A percentile compares a stretch with the other conserved stretches of the same genome.
These are phyloP conservation scores for Papiliotrema nemorosa DNA, from an alignment of 1,284 basidiomycete species.

Conservation along the genomic window DNA sequence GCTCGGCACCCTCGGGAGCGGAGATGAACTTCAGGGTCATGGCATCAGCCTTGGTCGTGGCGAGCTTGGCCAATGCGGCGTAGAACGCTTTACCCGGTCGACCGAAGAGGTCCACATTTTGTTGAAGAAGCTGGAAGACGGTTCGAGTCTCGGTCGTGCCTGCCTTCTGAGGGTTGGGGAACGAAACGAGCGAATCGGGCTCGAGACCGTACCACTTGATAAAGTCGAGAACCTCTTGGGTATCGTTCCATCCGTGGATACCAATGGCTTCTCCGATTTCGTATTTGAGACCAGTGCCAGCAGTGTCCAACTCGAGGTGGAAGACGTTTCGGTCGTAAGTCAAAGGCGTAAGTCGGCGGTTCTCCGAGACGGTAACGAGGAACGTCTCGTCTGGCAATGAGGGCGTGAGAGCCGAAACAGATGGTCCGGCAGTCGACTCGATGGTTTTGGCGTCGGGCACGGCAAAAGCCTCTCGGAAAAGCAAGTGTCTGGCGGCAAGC, in stretches of 20 bases:
- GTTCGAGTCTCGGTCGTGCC: conserved; percentile 70
- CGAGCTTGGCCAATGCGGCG: conserved; percentile 75
- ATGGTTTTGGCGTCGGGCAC: conserved; percentile 53
- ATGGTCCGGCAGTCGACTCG: conserved; percentile 28
- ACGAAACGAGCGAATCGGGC: conserved; percentile 73
- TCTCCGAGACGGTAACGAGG: conserved; percentile 90
- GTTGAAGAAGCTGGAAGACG: conserved; percentile 91
- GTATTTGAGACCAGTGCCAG: conserved; percentile 90
- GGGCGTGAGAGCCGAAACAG: conserved; percentile 71
- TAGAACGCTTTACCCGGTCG: conserved; percentile 96
- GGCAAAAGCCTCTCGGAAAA: conserved; percentile 72
- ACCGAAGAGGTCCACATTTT: conserved; percentile 95
- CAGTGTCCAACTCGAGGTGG: conserved; percentile 93
- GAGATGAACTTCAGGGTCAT: conserved; percentile 89
- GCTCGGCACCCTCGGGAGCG: conserved; percentile 81
- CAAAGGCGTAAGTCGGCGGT: conserved; percentile 85
- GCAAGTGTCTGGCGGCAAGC: conserved; percentile 79
- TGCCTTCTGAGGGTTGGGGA: conserved; percentile 60
- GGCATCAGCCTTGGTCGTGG: conserved; percentile 68
- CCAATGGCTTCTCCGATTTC: conserved; percentile 95
- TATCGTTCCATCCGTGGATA: conserved; percentile 97
- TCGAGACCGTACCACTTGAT: conserved; percentile 88
- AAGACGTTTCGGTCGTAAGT: conserved; percentile 99
- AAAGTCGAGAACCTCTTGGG: conserved; percentile 81
- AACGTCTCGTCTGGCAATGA: conserved; percentile 86